Percentiles rank a stretch among this genome's conserved stretches.
Conservation (phyloP, 2,329 filamentous ascomycete species). For the Didymella glomerata region DNA sequence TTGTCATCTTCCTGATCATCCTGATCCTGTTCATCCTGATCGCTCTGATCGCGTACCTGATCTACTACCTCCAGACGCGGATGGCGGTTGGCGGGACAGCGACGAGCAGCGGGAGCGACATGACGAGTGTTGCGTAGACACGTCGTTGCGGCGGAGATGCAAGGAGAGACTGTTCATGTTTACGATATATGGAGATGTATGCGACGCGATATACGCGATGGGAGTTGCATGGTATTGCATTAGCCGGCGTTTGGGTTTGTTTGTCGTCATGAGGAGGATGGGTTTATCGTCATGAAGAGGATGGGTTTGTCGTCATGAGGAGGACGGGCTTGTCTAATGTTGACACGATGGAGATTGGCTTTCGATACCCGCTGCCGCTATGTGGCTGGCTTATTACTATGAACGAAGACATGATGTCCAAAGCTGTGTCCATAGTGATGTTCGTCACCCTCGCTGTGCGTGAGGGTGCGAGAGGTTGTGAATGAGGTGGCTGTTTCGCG, state of each 20-base stretch:
- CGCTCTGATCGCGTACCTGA: conserved; percentile 58
- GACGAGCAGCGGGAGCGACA: conserved; percentile 39
- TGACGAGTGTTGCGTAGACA: conserved; percentile 30
- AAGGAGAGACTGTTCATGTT: no score
- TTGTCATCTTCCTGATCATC: conserved; percentile 63
- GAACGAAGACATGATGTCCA: not conserved
- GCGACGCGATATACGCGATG: not conserved
- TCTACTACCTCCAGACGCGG: conserved; percentile 59
- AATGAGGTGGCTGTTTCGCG: no score
- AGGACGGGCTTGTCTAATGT: no score
- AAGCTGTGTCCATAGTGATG: not conserved
- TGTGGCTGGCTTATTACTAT: conserved; percentile 6
- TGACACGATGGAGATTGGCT: not conserved
- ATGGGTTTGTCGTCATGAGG: not conserved
- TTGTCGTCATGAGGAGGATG: not conserved
- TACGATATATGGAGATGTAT: not conserved
- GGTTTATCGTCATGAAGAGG: no score
- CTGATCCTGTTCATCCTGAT: conserved; percentile 62
- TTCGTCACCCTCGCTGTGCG: no score
- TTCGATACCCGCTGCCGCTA: conserved; percentile 18
- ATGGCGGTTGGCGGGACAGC: conserved; percentile 50
- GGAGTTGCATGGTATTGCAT: not conserved
- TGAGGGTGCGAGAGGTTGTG: no score
- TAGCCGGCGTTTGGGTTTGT: not conserved
- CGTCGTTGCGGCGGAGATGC: no score